Conservation (phyloP, 169 alveolate genomes). For the Babesia divergens region DNA sequence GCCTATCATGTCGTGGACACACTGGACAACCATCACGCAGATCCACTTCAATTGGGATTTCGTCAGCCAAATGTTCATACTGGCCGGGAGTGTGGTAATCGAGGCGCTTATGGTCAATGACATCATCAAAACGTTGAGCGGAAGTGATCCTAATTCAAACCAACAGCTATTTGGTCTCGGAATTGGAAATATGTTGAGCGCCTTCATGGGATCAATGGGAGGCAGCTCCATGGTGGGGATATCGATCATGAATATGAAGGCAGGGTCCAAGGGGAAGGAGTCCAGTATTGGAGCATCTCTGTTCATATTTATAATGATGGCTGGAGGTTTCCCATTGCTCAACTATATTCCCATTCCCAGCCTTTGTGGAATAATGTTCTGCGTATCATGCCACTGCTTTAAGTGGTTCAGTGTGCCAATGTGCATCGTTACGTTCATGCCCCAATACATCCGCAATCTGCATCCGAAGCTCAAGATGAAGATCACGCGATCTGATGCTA, state of each 20-base stretch:
- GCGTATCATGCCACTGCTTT: conserved; percentile 78
- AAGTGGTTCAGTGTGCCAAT: conserved; percentile 82
- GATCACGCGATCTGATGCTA: conserved; percentile 78
- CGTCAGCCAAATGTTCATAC: conserved; percentile 51
- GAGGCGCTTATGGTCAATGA: conserved; percentile 77
- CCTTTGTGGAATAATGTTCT: conserved; percentile 79
- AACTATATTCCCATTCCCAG: conserved; percentile 79
- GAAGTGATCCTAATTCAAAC: conserved; percentile 71
- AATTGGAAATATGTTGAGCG: conserved; percentile 67
- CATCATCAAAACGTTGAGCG: conserved; percentile 74
- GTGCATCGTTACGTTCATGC: conserved; percentile 74
- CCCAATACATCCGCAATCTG: conserved; percentile 68
- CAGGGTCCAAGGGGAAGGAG: conserved; percentile 80
- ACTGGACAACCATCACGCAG: conserved; percentile 46
- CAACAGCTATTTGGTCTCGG: conserved; percentile 76
- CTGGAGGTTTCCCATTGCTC: conserved; percentile 73
- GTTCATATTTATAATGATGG: conserved; percentile 68
- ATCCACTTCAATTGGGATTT: conserved; percentile 59
- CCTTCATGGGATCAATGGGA: conserved; percentile 76
- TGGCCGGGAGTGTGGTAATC: conserved; percentile 65
- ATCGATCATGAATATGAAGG: conserved; percentile 75
- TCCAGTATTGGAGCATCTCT: conserved; percentile 70
- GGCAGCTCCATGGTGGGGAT: conserved; percentile 82
- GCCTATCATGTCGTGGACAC: conserved; percentile 57
- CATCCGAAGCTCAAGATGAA: conserved; percentile 76